A percentile compares a stretch with the other conserved stretches of the same genome.
Evolutionary conservation across 805 yeast species (phyloP).

Genomic region (Grigorovia transvaalensis): DNA sequence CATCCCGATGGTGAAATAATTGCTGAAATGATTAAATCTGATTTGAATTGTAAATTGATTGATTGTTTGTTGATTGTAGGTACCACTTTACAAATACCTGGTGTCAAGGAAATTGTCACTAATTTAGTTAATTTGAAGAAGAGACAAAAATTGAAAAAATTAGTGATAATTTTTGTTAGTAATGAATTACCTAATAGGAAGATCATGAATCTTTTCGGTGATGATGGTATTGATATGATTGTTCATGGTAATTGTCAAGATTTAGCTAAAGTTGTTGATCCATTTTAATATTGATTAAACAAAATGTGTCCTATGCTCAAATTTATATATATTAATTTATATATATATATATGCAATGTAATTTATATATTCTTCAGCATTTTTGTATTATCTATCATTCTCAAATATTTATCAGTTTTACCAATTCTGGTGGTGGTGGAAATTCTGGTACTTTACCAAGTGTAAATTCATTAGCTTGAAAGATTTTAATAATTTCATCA

Average conservation of each 20-base stretch:
- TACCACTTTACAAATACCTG: slow-evolving; percentile 74
- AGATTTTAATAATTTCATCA: slow-evolving; percentile 36
- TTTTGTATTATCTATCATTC: too few species aligned
- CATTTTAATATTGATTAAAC: too few species aligned
- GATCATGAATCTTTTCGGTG: slow-evolving; percentile 39
- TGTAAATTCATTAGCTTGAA: slow-evolving; percentile 37
- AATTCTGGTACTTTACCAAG: slow-evolving; percentile 61
- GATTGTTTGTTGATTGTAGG: slow-evolving; percentile 79
- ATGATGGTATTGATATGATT: slow-evolving; percentile 39
- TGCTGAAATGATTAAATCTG: slow-evolving; percentile 62
- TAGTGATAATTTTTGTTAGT: slow-evolving; percentile 54
- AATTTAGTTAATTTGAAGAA: slow-evolving; percentile 41
- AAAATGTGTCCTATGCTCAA: too few species aligned
- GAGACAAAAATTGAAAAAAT: slow-evolving; percentile 41
- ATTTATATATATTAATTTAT: too few species aligned
- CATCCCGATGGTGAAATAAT: slow-evolving; percentile 86
- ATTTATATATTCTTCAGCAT: too few species aligned
- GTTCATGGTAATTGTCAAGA: slow-evolving; percentile 59
- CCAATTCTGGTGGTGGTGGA: slow-evolving; percentile 51
- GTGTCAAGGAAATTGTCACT: slow-evolving; percentile 50
- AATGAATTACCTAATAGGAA: slow-evolving; percentile 44
- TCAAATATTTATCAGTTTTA: neutral
- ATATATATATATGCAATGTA: too few species aligned
- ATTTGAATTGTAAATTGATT: slow-evolving; percentile 46
- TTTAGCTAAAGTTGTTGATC: slow-evolving; percentile 28